phyloP scores from a whole-genome alignment of 129 eudicot species.

The Flaveria ramosissima region DNA sequence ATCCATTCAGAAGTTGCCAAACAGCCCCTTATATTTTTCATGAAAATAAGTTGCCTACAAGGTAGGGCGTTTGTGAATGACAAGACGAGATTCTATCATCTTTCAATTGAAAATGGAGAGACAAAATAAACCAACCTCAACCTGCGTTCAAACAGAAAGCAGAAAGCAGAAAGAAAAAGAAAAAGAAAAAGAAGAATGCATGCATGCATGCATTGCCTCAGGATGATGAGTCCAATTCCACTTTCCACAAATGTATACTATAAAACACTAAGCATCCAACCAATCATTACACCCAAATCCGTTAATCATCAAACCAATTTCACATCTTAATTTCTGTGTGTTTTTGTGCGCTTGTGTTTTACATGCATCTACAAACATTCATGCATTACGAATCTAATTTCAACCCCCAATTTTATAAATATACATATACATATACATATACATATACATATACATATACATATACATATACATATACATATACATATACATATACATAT shows the following conservation, averaged over 20 bases:
- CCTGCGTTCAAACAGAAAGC: constrained; percentile 14
- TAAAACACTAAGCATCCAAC: constrained; percentile 36
- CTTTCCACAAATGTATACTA: constrained; percentile 37
- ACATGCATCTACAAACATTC: constrained; percentile 30
- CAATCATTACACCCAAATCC: constrained; percentile 46
- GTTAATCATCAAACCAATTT: constrained; percentile 46
- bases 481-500: too few relatives aligned
- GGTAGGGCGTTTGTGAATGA: constrained; percentile 38
- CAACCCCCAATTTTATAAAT: too few relatives aligned
- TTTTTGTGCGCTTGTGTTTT: constrained; percentile 28
- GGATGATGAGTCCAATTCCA: constrained; percentile 34
- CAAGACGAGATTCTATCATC: constrained; percentile 24
- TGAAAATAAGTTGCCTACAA: not conserved
- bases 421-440: too few relatives aligned
- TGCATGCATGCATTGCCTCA: constrained; percentile 23
- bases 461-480: too few relatives aligned
- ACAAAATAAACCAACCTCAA: constrained; percentile 43
- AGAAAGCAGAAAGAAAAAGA: not conserved
- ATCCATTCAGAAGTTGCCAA: too few relatives aligned
- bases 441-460: too few relatives aligned
- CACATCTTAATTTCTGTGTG: constrained; percentile 41
- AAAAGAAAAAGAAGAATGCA: not conserved
- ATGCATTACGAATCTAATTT: constrained; percentile 9
- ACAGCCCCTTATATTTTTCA: too few relatives aligned
- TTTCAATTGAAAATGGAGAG: constrained; percentile 37